Evolutionary conservation across 1,139 yeast species (phyloP).

Genomic region (Debaryomyces udenii): DNA sequence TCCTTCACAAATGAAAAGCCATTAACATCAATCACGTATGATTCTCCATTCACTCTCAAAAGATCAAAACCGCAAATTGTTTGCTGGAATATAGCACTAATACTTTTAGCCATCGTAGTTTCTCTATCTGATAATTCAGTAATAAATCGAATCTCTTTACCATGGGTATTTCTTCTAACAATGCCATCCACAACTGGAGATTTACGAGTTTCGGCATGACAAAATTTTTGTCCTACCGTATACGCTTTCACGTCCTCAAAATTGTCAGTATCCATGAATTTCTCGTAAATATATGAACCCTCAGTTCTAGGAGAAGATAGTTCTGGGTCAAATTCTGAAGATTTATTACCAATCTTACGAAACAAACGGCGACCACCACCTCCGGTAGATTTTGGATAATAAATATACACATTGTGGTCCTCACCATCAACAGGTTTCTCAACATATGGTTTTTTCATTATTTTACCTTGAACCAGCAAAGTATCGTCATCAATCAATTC

Average conservation of each 20-base stretch:
- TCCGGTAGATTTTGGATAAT: slow-evolving; percentile 85
- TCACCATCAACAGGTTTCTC: slow-evolving; percentile 99
- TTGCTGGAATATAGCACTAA: slow-evolving; percentile 79
- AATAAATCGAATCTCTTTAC: slow-evolving; percentile 91
- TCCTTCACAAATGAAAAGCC: slow-evolving; percentile 98
- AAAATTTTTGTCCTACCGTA: slow-evolving; percentile 86
- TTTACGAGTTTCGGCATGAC: slow-evolving; percentile 98
- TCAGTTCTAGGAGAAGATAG: slow-evolving; percentile 76
- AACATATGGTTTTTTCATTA: slow-evolving; percentile 85
- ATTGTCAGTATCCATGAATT: slow-evolving; percentile 97
- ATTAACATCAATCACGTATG: slow-evolving; percentile 95
- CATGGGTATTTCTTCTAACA: slow-evolving; percentile 95
- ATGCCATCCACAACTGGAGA: slow-evolving; percentile 99
- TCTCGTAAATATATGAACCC: slow-evolving; percentile 91
- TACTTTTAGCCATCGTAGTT: slow-evolving; percentile 74
- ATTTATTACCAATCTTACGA: slow-evolving; percentile 95
- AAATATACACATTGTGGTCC: slow-evolving; percentile 94
- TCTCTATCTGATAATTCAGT: slow-evolving; percentile 80
- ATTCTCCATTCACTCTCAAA: slow-evolving; percentile 82
- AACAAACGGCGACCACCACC: slow-evolving; percentile 97
- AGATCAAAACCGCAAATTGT: slow-evolving; percentile 98
- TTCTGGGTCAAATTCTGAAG: slow-evolving; percentile 92
- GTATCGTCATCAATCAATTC: slow-evolving; percentile 90
- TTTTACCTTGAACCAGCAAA: slow-evolving; percentile 71
- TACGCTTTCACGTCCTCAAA: slow-evolving; percentile 98